Conservation (phyloP, 164 flowering plant genomes). For the Magnolia sinica region DNA sequence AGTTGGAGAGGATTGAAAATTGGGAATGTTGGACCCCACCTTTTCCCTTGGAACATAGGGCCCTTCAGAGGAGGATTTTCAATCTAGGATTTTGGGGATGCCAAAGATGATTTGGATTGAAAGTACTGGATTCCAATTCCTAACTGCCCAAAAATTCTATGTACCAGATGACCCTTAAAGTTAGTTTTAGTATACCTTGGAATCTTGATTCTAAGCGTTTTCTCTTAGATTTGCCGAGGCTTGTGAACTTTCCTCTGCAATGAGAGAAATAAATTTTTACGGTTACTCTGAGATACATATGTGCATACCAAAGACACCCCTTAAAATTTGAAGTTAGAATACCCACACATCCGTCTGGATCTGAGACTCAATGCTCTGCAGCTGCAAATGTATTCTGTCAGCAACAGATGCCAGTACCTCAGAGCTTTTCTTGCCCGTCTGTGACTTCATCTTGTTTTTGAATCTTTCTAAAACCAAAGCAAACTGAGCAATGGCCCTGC, state of each 20-base stretch:
- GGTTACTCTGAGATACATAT: neutral
- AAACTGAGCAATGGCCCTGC: slow-evolving; percentile 59
- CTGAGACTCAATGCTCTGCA: slow-evolving; percentile 27
- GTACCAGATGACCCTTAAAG: too few species aligned
- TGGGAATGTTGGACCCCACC: too few species aligned
- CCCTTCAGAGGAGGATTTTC: too few species aligned
- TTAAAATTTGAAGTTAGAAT: neutral
- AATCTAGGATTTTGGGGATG: too few species aligned
- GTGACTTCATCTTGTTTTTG: slow-evolving; percentile 49
- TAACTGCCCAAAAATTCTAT: too few species aligned
- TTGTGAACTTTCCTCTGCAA: slow-evolving; percentile 65
- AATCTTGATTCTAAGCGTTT: slow-evolving; percentile 62
- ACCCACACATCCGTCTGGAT: slow-evolving; percentile 67
- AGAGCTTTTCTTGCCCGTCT: slow-evolving; percentile 51
- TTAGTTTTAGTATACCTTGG: slow-evolving; percentile 42
- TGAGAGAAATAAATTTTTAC: neutral
- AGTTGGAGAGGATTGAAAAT: too few species aligned
- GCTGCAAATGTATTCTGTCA: slow-evolving; percentile 44
- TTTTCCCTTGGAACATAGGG: too few species aligned
- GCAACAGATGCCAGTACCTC: slow-evolving; percentile 54
- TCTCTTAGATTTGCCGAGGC: slow-evolving; percentile 55
- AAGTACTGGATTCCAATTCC: too few species aligned
- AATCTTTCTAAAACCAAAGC: slow-evolving; percentile 53
- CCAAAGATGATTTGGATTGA: too few species aligned
- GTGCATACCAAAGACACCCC: neutral